Evolutionary conservation across 257 asterid genomes (phyloP).

Genomic region (Solanum sejunctum): DNA sequence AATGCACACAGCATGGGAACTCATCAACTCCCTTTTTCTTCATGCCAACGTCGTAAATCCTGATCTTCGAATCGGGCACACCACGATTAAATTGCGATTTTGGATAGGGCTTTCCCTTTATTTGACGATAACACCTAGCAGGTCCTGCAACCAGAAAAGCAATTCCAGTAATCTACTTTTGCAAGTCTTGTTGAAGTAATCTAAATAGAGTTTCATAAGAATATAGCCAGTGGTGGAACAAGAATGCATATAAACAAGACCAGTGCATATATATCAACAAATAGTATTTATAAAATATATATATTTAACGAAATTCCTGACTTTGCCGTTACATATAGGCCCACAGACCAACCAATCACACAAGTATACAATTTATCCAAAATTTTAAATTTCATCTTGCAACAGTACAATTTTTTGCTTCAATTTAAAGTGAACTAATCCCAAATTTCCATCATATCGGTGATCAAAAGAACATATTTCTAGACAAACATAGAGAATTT

Average conservation of each 20-base stretch:
- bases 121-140: constrained; percentile 24
- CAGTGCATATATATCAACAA: no score
- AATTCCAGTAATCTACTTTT: neutral
- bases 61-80: constrained; percentile 32
- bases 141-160: constrained; percentile 7
- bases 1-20: constrained; percentile 26
- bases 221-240: neutral
- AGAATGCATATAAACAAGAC: no score
- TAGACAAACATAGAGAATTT: neutral
- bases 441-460: no score
- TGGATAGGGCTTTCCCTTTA: constrained; percentile 29
- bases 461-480: neutral
- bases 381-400: neutral
- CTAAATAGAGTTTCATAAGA: neutral
- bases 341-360: neutral
- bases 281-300: no score
- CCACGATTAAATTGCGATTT: constrained; percentile 21
- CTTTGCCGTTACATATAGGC: neutral
- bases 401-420: neutral
- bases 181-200: neutral
- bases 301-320: no score
- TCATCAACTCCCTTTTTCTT: constrained; percentile 29
- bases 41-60: constrained; percentile 32
- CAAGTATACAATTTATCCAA: neutral
- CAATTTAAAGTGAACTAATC: neutral